Conservation (phyloP, 805 yeast genomes). For the Scheffersomyces amazonensis region DNA sequence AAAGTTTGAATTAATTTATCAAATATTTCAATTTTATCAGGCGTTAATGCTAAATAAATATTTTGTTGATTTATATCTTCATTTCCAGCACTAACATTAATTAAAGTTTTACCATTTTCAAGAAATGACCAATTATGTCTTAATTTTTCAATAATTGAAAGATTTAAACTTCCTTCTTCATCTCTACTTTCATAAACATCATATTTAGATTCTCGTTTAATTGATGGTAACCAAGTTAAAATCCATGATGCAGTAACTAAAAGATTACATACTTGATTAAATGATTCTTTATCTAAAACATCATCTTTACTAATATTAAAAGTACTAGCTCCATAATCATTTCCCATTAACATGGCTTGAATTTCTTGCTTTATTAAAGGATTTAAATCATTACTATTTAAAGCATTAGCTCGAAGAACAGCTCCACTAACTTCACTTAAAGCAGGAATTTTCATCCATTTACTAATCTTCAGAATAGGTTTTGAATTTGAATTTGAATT, state of each 20-base stretch:
- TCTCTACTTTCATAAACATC: constrained; percentile 15
- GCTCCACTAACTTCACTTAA: constrained; percentile 20
- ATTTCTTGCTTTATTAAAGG: constrained; percentile 22
- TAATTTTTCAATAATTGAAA: constrained; percentile 28
- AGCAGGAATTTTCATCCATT: constrained; percentile 32
- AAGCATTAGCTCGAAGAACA: constrained; percentile 2
- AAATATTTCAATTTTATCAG: constrained; percentile 30
- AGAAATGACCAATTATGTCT: constrained; percentile 41
- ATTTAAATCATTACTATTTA: constrained; percentile 10
- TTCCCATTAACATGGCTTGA: constrained; percentile 18
- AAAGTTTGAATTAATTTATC: constrained; percentile 32
- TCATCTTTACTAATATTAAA: constrained; percentile 42
- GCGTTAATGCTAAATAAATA: constrained; percentile 31
- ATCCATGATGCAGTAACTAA: constrained; percentile 57
- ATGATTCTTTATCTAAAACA: constrained; percentile 49
- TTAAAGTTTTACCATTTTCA: constrained; percentile 31
- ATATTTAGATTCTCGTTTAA: constrained; percentile 43
- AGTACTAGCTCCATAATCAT: constrained; percentile 5
- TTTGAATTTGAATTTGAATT: constrained; percentile 6
- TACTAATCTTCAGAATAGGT: constrained; percentile 22
- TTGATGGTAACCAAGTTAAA: constrained; percentile 55
- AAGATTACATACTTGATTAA: constrained; percentile 51
- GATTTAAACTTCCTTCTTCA: constrained; percentile 11
- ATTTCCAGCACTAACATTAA: constrained; percentile 10
- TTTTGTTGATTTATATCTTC: constrained; percentile 20